Percentiles rank a stretch among this genome's conserved stretches.
phyloP scores from a whole-genome alignment of 345 rosid genomes.

The Sapria himalayana region DNA sequence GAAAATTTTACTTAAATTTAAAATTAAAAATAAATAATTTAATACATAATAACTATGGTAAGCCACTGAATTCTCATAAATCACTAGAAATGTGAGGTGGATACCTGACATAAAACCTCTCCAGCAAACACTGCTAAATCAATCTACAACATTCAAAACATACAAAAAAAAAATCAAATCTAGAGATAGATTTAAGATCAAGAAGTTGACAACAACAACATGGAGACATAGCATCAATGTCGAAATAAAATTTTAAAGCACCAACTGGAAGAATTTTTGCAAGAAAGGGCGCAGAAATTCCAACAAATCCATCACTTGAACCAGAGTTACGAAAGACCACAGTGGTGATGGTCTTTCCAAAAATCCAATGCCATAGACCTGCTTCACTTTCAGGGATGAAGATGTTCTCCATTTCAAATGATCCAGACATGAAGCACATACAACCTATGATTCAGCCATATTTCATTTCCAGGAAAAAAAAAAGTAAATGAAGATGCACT shows the following conservation, averaged over 20 bases:
- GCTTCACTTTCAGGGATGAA: constrained; percentile 77
- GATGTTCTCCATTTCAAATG: constrained; percentile 72
- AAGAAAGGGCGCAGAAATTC: constrained; percentile 86
- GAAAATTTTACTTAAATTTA: no score
- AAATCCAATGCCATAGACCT: constrained; percentile 86
- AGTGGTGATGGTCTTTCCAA: constrained; percentile 71
- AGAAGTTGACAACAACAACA: not conserved
- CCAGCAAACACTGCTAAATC: constrained; percentile 91
- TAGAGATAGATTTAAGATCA: not conserved
- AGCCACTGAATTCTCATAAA: no score
- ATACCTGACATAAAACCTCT: constrained; percentile 86
- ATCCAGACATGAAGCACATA: constrained; percentile 94
- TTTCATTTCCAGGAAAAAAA: constrained; percentile 3
- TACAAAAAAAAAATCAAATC: constrained; percentile 4
- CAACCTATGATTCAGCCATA: constrained; percentile 29
- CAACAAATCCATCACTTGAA: constrained; percentile 59
- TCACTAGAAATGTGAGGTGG: constrained; percentile 3
- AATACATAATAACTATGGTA: no score
- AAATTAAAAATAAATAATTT: no score
- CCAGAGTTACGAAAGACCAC: constrained; percentile 53
- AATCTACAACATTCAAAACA: constrained; percentile 25
- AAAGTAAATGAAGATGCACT: no score
- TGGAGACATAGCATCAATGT: not conserved
- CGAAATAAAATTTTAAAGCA: constrained; percentile 13
- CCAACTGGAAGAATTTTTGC: constrained; percentile 94